These are phyloP conservation scores for Hippophae rhamnoides DNA, from an alignment of 306 rosid genomes.

Conservation along the genomic window DNA sequence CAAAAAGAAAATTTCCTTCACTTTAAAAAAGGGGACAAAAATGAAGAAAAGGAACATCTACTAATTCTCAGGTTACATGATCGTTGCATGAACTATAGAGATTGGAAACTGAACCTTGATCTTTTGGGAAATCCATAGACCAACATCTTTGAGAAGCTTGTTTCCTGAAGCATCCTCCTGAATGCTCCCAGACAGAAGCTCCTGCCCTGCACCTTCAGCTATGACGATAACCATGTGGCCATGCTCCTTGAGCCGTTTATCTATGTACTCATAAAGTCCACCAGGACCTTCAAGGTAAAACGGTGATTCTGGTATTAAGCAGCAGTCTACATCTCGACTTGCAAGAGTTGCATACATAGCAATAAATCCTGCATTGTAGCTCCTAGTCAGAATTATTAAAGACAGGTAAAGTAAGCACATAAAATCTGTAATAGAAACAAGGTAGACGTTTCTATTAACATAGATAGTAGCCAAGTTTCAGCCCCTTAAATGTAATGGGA, in stretches of 20 bases:
- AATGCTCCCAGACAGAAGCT: constrained; percentile 55
- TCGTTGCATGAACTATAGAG: not conserved
- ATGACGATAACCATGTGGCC: constrained; percentile 95
- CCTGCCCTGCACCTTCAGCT: constrained; percentile 99
- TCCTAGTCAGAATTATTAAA: constrained; percentile 8
- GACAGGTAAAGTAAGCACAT: constrained; percentile 9
- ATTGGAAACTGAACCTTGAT: constrained; percentile 45
- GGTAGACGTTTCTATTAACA: not conserved
- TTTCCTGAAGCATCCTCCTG: constrained; percentile 86
- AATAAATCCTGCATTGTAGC: constrained; percentile 63
- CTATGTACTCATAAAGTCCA: constrained; percentile 73
- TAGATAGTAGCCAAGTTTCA: too few relatives aligned
- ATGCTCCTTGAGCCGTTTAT: constrained; percentile 59
- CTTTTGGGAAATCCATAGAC: constrained; percentile 74
- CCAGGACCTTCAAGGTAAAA: constrained; percentile 91
- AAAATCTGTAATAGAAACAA: not conserved
- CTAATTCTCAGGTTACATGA: not conserved
- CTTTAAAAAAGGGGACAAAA: not conserved
- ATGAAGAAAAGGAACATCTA: not conserved
- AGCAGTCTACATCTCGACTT: constrained; percentile 92
- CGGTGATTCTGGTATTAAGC: constrained; percentile 94
- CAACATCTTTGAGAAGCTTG: constrained; percentile 85
- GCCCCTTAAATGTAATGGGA: too few relatives aligned
- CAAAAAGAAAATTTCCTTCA: constrained; percentile 13
- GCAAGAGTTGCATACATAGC: constrained; percentile 97